Base-by-base conservation (phyloP, 306 rosid genomes). In the Oemleria cerasiformis region DNA sequence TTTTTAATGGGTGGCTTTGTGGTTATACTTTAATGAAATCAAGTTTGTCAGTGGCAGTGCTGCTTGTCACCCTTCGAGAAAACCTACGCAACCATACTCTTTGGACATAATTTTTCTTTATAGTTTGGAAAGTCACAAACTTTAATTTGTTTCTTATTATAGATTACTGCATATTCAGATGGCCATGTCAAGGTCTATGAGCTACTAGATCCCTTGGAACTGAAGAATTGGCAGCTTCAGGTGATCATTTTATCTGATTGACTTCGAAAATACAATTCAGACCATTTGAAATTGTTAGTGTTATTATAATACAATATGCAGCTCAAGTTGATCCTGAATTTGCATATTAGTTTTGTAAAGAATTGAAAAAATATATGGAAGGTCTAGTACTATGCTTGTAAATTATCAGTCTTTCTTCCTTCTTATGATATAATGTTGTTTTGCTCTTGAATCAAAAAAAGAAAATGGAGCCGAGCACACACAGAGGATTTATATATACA, bases 141-240 rank as follows among this genome's bases (percentile, higher is more conserved):
- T 57, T 23, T 12, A 12, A 57, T 57, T 56, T 57, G 62, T 57
- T 57, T 57, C n/a, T 11, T 57, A 21, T 57, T 57, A 6, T 57
- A 57, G 39, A 38, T 25, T 30, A 57, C 62, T 57, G 62, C 62
- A 25, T 57, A 57, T 57, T 57, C 62, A 21, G n/a, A 57, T 57
- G 62, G 39, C 40, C 40, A 7, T 25, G 40, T 57, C 62, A 57
- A 57, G 62, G 62, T 57, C 4, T 86, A 79, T 67, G 97, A 91
- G 80, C 88, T 91, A 73, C 71, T 85, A 67, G 88, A 91, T 83
- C 94, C 90, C 49, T 86, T 94, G 86, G 92, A 94, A 72, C 65
- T 91, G 79, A 91, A 77, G 66, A 89, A 75, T 63, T 94, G 96
- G 96, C 97, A 94, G 76, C 95, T 91, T 77, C 97, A 94, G 98